Evolutionary conservation across 1,139 yeast species (phyloP), one percentile per base, ranked within the genome.

Genomic region (Pichia sp.): DNA sequence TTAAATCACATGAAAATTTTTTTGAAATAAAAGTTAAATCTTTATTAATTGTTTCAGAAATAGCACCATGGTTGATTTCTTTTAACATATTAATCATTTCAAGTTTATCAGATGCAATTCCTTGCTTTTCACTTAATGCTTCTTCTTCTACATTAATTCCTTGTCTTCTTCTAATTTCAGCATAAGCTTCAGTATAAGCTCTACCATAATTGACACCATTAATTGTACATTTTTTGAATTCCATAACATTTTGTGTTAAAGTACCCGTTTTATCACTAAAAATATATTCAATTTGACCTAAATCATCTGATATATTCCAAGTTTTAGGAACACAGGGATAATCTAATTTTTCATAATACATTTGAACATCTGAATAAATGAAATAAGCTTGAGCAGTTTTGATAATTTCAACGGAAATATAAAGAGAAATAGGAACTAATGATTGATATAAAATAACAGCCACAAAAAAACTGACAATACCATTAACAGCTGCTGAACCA

Each of bases 211-310:
- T 78, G 45, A 80, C 76, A 36, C 98, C 97, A 57, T 80, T 80
- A 49, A 92, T 83, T 2, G 96, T 80, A 62, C 96, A 86, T 63
- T 92, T 92, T 58, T 87, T 87, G 67, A 90, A 90, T 64, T 90
- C 97, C 98, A 92, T 92, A 35, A 90, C 86, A 61, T 92, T 92
- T 63, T 90, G 97, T 2, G 98, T 92, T 56, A 92, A 71, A 0
- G 98, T 92, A 49, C 98, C 98, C 1, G 98, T 92, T 65, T 92
- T 92, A 66, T 92, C 98, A 60, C 96, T 86, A 65, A 92, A 92
- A 39, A 92, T 81, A 61, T 90, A 92, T 64, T 92, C 97, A 56
- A 92, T 85, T 66, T 92, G 98, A 30, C 98, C 98, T 59, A 92
- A 72, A 64, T 92, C 98, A 67, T 92, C 98, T 11, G 97, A 87